phyloP scores from a whole-genome alignment of 306 rosid genomes.

The Inga laurina region DNA sequence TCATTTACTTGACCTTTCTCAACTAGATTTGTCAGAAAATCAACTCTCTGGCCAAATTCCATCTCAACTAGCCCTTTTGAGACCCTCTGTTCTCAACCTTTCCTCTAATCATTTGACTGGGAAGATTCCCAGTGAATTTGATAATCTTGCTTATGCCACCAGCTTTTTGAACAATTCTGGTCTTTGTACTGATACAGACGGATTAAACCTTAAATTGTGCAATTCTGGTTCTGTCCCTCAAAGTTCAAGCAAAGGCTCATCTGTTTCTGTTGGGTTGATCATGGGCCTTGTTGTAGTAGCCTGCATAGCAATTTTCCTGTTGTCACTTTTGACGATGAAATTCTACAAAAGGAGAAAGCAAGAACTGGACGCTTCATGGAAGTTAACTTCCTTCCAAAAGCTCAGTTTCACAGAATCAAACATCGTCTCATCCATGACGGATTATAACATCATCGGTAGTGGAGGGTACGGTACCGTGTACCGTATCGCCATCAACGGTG shows the following conservation, averaged over 20 bases:
- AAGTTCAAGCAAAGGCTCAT: constrained; percentile 42
- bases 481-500: constrained; percentile 45
- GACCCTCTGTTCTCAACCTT: constrained; percentile 35
- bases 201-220: constrained; percentile 45
- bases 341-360: constrained; percentile 37
- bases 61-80: neutral
- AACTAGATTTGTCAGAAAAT: constrained; percentile 52
- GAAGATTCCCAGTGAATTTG: constrained; percentile 50
- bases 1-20: constrained; percentile 31
- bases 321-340: constrained; percentile 30
- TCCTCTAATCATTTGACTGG: constrained; percentile 59
- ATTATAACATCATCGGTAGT: constrained; percentile 56
- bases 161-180: constrained; percentile 76
- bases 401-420: constrained; percentile 57
- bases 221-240: constrained; percentile 18
- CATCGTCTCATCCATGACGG: constrained; percentile 55
- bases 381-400: constrained; percentile 68
- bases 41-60: constrained; percentile 70
- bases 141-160: constrained; percentile 36
- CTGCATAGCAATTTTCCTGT: constrained; percentile 22
- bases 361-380: constrained; percentile 52
- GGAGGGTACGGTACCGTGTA: constrained; percentile 91
- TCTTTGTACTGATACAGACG: constrained; percentile 51
- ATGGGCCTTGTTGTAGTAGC: constrained; percentile 33
- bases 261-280: constrained; percentile 50